phyloP scores from a whole-genome alignment of 2,329 filamentous ascomycete genomes.

The Hypocrella siamensis region DNA sequence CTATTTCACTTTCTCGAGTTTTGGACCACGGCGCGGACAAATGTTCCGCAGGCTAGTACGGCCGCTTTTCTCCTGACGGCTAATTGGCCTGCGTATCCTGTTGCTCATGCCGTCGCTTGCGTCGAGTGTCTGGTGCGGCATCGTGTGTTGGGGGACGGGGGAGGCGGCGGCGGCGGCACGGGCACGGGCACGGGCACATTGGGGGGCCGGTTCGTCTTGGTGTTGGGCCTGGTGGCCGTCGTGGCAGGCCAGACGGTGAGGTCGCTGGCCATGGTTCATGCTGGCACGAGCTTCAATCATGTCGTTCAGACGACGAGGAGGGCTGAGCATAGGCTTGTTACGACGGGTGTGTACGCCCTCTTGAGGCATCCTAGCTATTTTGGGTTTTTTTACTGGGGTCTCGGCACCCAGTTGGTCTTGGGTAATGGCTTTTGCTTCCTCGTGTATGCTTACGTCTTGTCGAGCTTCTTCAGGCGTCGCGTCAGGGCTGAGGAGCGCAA shows the following conservation, averaged over 20 bases:
- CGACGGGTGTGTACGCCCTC: constrained; percentile 58
- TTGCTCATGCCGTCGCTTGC: constrained; percentile 63
- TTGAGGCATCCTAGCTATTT: constrained; percentile 88
- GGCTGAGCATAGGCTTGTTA: constrained; percentile 64
- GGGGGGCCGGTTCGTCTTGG: too few species aligned
- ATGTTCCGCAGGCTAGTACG: constrained; percentile 56
- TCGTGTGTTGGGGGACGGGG: constrained; percentile 34
- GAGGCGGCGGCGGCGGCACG: constrained; percentile 29
- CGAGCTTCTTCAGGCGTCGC: constrained; percentile 66
- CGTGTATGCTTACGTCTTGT: constrained; percentile 60
- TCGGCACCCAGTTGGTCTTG: constrained; percentile 84
- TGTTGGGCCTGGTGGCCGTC: constrained; percentile 49
- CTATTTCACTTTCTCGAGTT: constrained; percentile 95
- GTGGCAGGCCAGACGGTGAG: constrained; percentile 58
- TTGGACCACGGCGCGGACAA: constrained; percentile 74
- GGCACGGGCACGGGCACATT: too few species aligned
- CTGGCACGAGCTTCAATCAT: constrained; percentile 85
- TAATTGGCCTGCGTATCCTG: constrained; percentile 73
- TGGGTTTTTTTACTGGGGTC: constrained; percentile 95
- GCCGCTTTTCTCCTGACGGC: constrained; percentile 68
- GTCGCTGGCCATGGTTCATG: constrained; percentile 75
- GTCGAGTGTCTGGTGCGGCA: constrained; percentile 52
- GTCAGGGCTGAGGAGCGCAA: constrained; percentile 67
- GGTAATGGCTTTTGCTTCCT: constrained; percentile 70
- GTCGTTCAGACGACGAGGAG: constrained; percentile 59